Conservation (phyloP, 805 yeast genomes). For the Tetrapisispora nanseiensis region DNA sequence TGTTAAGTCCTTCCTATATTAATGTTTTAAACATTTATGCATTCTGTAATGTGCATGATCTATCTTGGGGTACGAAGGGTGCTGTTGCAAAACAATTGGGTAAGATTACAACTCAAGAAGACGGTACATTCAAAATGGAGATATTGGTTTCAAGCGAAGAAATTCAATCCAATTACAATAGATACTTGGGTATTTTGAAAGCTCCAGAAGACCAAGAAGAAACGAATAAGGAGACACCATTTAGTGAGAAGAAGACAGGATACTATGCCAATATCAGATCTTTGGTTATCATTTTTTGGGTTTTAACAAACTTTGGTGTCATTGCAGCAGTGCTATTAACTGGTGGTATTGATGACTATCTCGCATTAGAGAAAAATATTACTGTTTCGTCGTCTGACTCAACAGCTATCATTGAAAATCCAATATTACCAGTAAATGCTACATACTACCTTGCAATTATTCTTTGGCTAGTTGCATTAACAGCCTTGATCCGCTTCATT, state of each 20-base stretch:
- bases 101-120: conserved; percentile 61
- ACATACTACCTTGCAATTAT: conserved; percentile 71
- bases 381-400: conserved; percentile 6
- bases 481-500: conserved; percentile 73
- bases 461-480: conserved; percentile 85
- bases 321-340: conserved; percentile 76
- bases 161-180: conserved; percentile 63
- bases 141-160: conserved; percentile 70
- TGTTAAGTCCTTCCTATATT: conserved; percentile 81
- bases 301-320: conserved; percentile 72
- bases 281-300: conserved; percentile 81
- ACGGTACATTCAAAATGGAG: conserved; percentile 57
- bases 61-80: conserved; percentile 97
- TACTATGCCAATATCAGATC: conserved; percentile 90
- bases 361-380: conserved; percentile 13
- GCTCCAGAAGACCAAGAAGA: conserved; percentile 29
- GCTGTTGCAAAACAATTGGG: conserved; percentile 71
- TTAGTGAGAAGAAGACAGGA: conserved; percentile 53
- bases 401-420: conserved; percentile 4
- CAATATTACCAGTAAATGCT: conserved; percentile 34
- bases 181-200: conserved; percentile 51
- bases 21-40: conserved; percentile 90
- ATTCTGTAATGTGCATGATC: conserved; percentile 90
- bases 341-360: conserved; percentile 56
- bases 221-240: conserved; percentile 26